These are phyloP conservation scores for Cytospora schulzeri DNA, from an alignment of 2,329 filamentous ascomycete species.

Conservation along the genomic window DNA sequence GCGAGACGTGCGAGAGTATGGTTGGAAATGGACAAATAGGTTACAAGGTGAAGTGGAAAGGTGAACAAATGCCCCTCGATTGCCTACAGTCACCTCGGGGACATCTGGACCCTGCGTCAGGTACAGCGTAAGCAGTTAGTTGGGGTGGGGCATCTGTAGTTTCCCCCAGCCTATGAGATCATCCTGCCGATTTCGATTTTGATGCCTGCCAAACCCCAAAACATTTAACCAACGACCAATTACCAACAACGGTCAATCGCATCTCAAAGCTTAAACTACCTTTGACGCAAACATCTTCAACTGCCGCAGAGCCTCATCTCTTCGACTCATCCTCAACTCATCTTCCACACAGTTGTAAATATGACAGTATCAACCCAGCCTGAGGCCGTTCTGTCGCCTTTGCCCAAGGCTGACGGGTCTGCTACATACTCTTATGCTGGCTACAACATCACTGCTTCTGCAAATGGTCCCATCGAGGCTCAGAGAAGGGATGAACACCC, in stretches of 20 bases:
- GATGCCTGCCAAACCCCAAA: neutral
- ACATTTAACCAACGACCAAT: no score
- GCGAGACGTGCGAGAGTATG: neutral
- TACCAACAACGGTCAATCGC: neutral
- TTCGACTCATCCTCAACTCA: conserved; percentile 21
- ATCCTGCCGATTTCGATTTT: conserved; percentile 9
- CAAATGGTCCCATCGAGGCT: conserved; percentile 93
- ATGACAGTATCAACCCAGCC: conserved; percentile 54
- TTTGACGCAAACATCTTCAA: conserved; percentile 15
- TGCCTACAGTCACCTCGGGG: conserved; percentile 9
- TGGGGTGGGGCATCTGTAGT: conserved; percentile 15
- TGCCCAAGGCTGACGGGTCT: conserved; percentile 77
- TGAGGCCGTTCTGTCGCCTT: conserved; percentile 55
- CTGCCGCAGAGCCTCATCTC: conserved; percentile 18
- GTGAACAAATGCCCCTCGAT: neutral
- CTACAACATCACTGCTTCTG: conserved; percentile 80
- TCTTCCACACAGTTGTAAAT: conserved; percentile 21
- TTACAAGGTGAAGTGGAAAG: no score
- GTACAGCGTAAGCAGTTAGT: neutral
- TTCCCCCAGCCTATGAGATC: conserved; percentile 26
- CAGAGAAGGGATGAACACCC: conserved; percentile 86
- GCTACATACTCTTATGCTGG: conserved; percentile 74
- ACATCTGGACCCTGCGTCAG: neutral
- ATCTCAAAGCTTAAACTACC: conserved; percentile 1
- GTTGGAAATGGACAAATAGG: neutral